Base-by-base conservation (phyloP, 345 rosid species). In the Salix suchowensis region DNA sequence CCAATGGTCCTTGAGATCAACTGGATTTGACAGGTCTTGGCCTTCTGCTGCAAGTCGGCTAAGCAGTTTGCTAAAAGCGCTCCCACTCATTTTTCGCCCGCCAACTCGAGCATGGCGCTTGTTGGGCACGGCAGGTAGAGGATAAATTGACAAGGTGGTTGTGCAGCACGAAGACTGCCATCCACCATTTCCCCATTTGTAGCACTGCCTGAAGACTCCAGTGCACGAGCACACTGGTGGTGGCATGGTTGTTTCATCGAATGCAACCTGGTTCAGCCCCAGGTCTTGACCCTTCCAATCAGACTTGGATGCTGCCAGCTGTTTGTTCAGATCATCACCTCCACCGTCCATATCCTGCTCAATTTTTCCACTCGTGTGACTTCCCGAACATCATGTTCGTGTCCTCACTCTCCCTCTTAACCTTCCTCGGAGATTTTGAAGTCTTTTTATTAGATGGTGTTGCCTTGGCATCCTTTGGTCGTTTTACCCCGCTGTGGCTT, bases 151-250 rank as follows among this genome's bases (percentile, higher is more conserved):
- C 65, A 96, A 68, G 28, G 91, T 84, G 67, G 96, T 96, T 6
- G 99, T 96, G 95, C 99, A 96, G 72, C 99, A 96, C 1, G 99
- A 88, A 62, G 99, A 96, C 72, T 96, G 98, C 99, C 99, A 96
- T 12, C 99, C 99, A 36, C 99, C 98, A 52, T 85, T 96, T 6
- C 99, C 99, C 99, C 99, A 96, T 84, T 96, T 96, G 83, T 96
- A 96, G 90, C 98, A 96, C 76, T 96, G 99, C 82, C 98, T 90
- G 10, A 88, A 82, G 21, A 82, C 52, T 58, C 98, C 97, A 2
- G 99, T 96, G 86, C 99, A 96, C 13, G 99, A 93, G 88, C 99
- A 93, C 1, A 88, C 92, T 0, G 98, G 99, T 0, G 99, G 88
- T 37, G 95, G 89, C 98, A 96, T 93, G 26, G 93, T 96, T 9